A percentile compares a stretch with the other conserved stretches of the same genome.
Conservation (phyloP, 202 grass and related monocot genomes). For the Setaria italica region DNA sequence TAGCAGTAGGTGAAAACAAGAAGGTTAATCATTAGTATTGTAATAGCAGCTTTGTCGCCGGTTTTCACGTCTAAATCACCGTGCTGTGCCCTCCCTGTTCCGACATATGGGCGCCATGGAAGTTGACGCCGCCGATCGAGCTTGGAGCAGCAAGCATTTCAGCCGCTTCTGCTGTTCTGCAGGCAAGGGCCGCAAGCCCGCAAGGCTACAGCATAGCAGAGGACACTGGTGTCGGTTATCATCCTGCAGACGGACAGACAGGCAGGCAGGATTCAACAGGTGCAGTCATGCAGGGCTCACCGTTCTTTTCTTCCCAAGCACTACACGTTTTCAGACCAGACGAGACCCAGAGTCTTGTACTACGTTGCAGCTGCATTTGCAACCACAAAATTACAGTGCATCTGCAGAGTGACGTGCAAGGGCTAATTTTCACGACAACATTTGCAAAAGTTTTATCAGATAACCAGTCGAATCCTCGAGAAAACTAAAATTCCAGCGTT, state of each 20-base stretch:
- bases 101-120: neutral
- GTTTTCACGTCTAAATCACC: neutral
- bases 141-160: neutral
- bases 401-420: neutral
- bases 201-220: neutral
- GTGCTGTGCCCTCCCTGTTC: neutral
- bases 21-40: neutral
- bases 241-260: neutral
- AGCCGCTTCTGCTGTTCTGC: conserved; percentile 7
- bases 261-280: neutral
- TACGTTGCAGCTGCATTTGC: neutral
- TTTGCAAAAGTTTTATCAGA: neutral
- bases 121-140: neutral
- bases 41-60: neutral
- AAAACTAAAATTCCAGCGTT: neutral
- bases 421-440: neutral
- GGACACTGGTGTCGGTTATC: neutral
- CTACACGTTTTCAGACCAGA: neutral
- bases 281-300: neutral
- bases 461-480: neutral
- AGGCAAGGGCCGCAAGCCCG: neutral
- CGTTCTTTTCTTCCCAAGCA: too few species aligned
- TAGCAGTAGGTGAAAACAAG: neutral
- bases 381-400: neutral
- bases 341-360: too few species aligned